Base-by-base conservation (phyloP, 2,329 filamentous ascomycete species). In the Aspergillus calidoustus region DNA sequence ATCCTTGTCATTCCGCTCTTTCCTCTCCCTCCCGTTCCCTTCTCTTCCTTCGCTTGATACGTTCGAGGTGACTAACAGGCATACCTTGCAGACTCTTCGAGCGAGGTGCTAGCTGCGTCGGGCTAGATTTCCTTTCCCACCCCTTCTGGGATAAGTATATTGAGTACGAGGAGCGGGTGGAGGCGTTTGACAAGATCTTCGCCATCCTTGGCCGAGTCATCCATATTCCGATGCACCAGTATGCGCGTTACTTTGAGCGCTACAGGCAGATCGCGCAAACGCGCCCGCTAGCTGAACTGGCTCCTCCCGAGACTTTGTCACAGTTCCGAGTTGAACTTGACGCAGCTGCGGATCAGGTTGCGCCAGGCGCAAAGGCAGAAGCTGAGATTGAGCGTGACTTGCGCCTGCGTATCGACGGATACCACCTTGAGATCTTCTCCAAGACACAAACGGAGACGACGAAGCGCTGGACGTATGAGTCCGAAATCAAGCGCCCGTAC, bases 61-160 rank as follows among this genome's bases (percentile, higher is more conserved):
- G 19, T 31, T 52, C 57, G n/a, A 23, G 54, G n/a, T 73, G 71
- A 83, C 85, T 68, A 83, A 76, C 65, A 17, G 70, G 1, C 64
- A 63, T 56, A 43, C 55, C 43, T 53, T 51, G 59, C 69, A 99
- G 95, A 69, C 86, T 98, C 8, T 98, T 98, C 74, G 94, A 99
- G 76, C 91, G 95, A 68, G 95, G 91, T 65, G 91, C 92, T 30
- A 85, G 86, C 31, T 89, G 87, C 70, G 93, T 97, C 46, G 95
- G 95, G 17, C 85, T 98, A 19, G 95, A 99, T 78, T 99, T 97
- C 74, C 84, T 97, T 31, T 90, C 93, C 2, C 93, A 97, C 74
- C 93, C 93, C 1, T 97, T 99, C 80, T 99, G 95, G 95, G 95
- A 99, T 78, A 98, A 97, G 79, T 99, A 97, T 73, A 87, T 99